phyloP scores from a whole-genome alignment of 805 yeast genomes.

The Hanseniaspora pseudoguilliermondii region DNA sequence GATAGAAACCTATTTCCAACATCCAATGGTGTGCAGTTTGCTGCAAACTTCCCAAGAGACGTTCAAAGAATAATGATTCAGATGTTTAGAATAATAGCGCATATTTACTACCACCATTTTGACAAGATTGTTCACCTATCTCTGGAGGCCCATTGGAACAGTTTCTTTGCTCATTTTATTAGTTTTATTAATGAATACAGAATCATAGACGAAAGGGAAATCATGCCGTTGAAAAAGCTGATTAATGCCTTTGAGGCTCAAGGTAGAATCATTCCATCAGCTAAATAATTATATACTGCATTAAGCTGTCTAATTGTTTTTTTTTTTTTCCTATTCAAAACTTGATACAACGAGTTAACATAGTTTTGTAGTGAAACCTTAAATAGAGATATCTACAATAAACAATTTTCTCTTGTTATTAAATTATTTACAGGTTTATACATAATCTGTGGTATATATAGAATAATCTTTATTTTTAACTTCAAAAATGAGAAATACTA shows the following conservation, averaged over 20 bases:
- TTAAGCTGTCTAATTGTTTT: neutral
- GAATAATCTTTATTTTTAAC: too few species aligned
- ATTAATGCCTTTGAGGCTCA: conserved; percentile 72
- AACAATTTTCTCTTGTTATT: too few species aligned
- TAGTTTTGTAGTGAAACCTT: too few species aligned
- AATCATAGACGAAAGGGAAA: conserved; percentile 63
- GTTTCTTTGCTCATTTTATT: conserved; percentile 87
- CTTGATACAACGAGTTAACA: too few species aligned
- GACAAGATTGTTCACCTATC: conserved; percentile 86
- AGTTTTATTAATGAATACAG: conserved; percentile 77
- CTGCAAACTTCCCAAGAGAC: conserved; percentile 69
- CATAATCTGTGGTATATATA: neutral
- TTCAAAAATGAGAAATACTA: neutral
- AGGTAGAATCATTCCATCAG: conserved; percentile 51
- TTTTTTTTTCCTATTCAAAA: neutral
- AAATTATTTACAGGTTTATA: neutral
- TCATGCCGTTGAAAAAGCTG: conserved; percentile 64
- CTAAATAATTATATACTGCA: neutral
- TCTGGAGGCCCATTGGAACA: conserved; percentile 95
- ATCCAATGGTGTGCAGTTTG: conserved; percentile 75
- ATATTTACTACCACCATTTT: conserved; percentile 85
- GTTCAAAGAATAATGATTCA: conserved; percentile 80
- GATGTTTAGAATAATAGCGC: conserved; percentile 92
- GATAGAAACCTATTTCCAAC: conserved; percentile 91
- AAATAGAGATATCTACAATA: too few species aligned